Percentiles rank a stretch among this genome's conserved stretches.
Conservation (phyloP, 2,329 filamentous ascomycete genomes). For the Pleoardoris graminearum region DNA sequence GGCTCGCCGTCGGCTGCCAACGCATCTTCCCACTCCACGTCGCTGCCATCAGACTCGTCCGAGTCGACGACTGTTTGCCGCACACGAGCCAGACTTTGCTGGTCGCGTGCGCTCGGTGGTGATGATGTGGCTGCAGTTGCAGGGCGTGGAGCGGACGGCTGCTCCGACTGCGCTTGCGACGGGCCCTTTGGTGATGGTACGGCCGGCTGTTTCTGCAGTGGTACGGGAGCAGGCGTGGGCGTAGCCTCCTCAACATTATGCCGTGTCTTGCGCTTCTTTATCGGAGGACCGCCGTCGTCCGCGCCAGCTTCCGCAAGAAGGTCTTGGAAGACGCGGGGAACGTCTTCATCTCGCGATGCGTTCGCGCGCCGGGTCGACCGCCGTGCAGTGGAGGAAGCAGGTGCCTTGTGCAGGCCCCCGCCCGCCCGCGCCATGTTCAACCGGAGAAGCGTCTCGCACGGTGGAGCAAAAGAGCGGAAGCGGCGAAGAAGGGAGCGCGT, state of each 20-base stretch:
- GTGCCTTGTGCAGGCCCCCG: slow-evolving; percentile 26
- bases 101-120: neutral
- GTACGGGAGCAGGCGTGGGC: slow-evolving; percentile 5
- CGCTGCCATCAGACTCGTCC: slow-evolving; percentile 60
- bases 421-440: slow-evolving; percentile 34
- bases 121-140: slow-evolving; percentile 1
- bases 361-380: slow-evolving; percentile 30
- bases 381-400: slow-evolving; percentile 20
- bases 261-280: slow-evolving; percentile 43
- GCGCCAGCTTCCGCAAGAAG: slow-evolving; percentile 45
- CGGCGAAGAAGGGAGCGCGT: neutral
- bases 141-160: slow-evolving; percentile 7
- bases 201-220: neutral
- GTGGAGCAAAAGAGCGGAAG: neutral
- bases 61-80: slow-evolving; percentile 48
- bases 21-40: slow-evolving; percentile 65
- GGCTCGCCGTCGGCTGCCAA: slow-evolving; percentile 33
- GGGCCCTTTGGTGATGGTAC: neutral
- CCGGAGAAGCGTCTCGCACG: neutral
- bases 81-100: slow-evolving; percentile 30
- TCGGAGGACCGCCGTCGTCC: slow-evolving; percentile 39
- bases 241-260: slow-evolving; percentile 1
- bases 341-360: slow-evolving; percentile 25
- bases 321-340: slow-evolving; percentile 52
- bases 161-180: slow-evolving; percentile 14